A percentile compares a stretch with the other conserved stretches of the same genome.
Conservation (phyloP, 164 flowering plant genomes). For the Paratinospora sagittata region DNA sequence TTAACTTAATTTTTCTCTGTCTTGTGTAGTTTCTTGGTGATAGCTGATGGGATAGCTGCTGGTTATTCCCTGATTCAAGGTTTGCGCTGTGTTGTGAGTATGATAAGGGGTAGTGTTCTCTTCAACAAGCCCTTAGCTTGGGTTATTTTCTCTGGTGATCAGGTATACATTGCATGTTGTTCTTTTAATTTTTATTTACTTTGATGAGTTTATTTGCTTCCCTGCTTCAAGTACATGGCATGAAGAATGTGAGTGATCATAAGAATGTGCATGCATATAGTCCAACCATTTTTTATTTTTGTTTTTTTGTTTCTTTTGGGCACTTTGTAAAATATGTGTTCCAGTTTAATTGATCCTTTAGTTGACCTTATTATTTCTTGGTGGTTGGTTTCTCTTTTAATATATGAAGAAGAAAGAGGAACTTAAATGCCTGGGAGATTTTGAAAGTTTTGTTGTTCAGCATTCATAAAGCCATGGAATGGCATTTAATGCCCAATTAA, state of each 20-base stretch:
- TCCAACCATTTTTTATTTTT: background rate
- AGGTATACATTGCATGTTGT: slow-evolving; percentile 35
- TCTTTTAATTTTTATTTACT: background rate
- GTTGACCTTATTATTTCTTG: background rate
- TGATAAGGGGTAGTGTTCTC: slow-evolving; percentile 66
- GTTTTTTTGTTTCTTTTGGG: no score
- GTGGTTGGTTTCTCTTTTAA: background rate
- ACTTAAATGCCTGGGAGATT: background rate
- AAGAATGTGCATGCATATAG: no score
- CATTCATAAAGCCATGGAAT: background rate
- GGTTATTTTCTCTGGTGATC: slow-evolving; percentile 93
- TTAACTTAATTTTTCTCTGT: background rate
- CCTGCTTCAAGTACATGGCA: no score
- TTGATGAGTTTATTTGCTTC: no score
- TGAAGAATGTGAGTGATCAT: no score
- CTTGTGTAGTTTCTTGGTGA: slow-evolving; percentile 61
- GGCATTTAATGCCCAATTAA: background rate
- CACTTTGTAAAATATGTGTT: background rate
- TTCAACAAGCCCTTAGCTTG: slow-evolving; percentile 84
- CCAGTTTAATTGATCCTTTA: background rate
- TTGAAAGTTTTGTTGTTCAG: background rate
- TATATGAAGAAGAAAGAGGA: background rate
- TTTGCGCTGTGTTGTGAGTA: slow-evolving; percentile 61
- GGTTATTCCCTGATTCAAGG: slow-evolving; percentile 72
- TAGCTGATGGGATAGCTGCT: slow-evolving; percentile 74